Base-by-base conservation (phyloP, 1,284 basidiomycete genomes). In the Pseudozyma flocculosa region DNA sequence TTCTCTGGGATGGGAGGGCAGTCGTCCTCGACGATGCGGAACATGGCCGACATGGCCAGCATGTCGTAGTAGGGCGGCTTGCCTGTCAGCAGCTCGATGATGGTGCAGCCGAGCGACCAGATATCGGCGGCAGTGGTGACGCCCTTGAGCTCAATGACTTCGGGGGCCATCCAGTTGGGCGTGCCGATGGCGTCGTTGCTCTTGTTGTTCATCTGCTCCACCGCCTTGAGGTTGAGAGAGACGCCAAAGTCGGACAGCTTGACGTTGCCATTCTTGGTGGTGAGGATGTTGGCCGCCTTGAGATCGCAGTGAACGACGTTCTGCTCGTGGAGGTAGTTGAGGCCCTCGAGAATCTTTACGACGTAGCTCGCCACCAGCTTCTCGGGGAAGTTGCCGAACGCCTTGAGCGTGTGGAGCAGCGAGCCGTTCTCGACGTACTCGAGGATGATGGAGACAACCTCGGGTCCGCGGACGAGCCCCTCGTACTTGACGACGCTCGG, bases 121-220 rank as follows among this genome's bases (percentile, higher is more conserved):
- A 97, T 84, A 58, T 86, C 85, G 22, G 83, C 83, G 1, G 82
- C 82, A 2, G 81, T 79, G 7, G 82, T 81, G 1, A 83, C 83
- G 2, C 84, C 84, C 44, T 81, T 78, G 29, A 85, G 84, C 78
- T 92, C 88, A 63, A 96, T 96, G 44, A 64, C 89, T 78, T 96
- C 92, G 1, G 93, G 92, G 3, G 92, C 92, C 92, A 96, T 96
- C 92, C 92, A 96, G 72, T 96, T 94, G 3, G 92, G 92, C 5
- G 92, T 96, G 13, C 92, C 93, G 5, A 90, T 89, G 13, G 93
- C 79, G 45, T 81, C 80, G 15, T 34, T 34, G 46, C 75, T 55
- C 71, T 80, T 70, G 42, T 83, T 81, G 77, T 90, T 88, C 73
- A 86, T 86, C 78, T 91, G 90, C 43, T 88, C 82, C n/a, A 76